phyloP scores from a whole-genome alignment of 805 yeast species.

The Candida vartiovaarae region DNA sequence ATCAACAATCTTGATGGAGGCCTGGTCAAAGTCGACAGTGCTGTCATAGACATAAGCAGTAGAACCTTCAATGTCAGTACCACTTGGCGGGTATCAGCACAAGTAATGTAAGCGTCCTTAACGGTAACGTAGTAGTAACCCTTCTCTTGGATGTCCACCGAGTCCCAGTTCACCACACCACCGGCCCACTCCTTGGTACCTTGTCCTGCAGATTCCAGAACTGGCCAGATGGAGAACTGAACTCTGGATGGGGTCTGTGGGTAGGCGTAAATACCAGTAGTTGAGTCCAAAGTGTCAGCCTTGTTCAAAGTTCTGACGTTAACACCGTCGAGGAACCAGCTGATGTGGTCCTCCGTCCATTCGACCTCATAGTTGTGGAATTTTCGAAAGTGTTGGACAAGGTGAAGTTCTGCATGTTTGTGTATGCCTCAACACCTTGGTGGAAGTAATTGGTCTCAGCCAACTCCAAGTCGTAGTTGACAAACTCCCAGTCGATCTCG shows the following conservation, averaged over 20 bases:
- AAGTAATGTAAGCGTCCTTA: slow-evolving; percentile 50
- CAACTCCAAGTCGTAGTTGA: slow-evolving; percentile 60
- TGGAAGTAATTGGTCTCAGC: slow-evolving; percentile 79
- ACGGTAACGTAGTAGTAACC: slow-evolving; percentile 77
- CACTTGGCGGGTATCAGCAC: slow-evolving; percentile 69
- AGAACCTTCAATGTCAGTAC: slow-evolving; percentile 37
- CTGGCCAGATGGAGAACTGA: slow-evolving; percentile 75
- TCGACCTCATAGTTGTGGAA: slow-evolving; percentile 70
- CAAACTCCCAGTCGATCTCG: slow-evolving; percentile 84
- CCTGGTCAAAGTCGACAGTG: slow-evolving; percentile 38
- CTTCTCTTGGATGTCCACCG: slow-evolving; percentile 58
- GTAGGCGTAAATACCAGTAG: slow-evolving; percentile 49
- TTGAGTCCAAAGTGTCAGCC: slow-evolving; percentile 53
- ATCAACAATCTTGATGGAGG: slow-evolving; percentile 52
- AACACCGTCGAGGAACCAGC: slow-evolving; percentile 71
- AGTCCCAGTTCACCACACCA: slow-evolving; percentile 78
- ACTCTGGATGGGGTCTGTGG: slow-evolving; percentile 75
- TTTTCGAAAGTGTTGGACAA: slow-evolving; percentile 50
- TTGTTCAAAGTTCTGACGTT: slow-evolving; percentile 58
- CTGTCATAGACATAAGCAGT: slow-evolving; percentile 48
- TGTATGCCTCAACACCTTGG: slow-evolving; percentile 64
- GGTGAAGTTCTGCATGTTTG: slow-evolving; percentile 42
- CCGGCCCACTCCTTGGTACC: slow-evolving; percentile 87
- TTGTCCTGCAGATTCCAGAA: slow-evolving; percentile 46
- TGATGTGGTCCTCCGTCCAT: slow-evolving; percentile 68